Evolutionary conservation across 176 grass and related monocot genomes (phyloP).

Genomic region (Calamus simplicifolius): DNA sequence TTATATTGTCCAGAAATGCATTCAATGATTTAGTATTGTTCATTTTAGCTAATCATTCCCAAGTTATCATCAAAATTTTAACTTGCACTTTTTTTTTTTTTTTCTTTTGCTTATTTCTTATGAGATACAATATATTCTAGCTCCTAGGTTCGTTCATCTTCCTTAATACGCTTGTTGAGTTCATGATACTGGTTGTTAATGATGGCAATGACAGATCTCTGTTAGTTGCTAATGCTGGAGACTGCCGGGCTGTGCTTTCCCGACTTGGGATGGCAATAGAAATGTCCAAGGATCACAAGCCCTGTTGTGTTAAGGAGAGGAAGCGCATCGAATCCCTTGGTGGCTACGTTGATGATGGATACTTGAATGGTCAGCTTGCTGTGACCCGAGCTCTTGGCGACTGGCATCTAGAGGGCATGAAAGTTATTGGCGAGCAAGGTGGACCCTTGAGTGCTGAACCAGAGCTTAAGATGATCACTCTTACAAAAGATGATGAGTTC

Average conservation of each 20-base stretch:
- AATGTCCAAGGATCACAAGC: conserved; percentile 81
- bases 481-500: conserved; percentile 81
- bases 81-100: too few relatives aligned
- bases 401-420: conserved; percentile 87
- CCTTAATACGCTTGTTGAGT: too few relatives aligned
- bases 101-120: too few relatives aligned
- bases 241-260: conserved; percentile 83
- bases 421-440: conserved; percentile 24
- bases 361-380: conserved; percentile 61
- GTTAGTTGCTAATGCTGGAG: conserved; percentile 87
- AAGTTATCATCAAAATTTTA: too few relatives aligned
- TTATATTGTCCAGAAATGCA: too few relatives aligned
- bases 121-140: too few relatives aligned
- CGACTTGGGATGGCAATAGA: conserved; percentile 47
- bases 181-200: too few relatives aligned
- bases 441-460: conserved; percentile 75
- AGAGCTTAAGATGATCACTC: conserved; percentile 61
- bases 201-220: conserved; percentile 51
- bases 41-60: too few relatives aligned
- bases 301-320: conserved; percentile 51
- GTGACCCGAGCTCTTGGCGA: conserved; percentile 79
- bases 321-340: conserved; percentile 64
- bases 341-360: conserved; percentile 63
- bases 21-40: too few relatives aligned
- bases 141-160: too few relatives aligned